phyloP scores from a whole-genome alignment of 257 asterid genomes.

The Oldenlandia corymbosa region DNA sequence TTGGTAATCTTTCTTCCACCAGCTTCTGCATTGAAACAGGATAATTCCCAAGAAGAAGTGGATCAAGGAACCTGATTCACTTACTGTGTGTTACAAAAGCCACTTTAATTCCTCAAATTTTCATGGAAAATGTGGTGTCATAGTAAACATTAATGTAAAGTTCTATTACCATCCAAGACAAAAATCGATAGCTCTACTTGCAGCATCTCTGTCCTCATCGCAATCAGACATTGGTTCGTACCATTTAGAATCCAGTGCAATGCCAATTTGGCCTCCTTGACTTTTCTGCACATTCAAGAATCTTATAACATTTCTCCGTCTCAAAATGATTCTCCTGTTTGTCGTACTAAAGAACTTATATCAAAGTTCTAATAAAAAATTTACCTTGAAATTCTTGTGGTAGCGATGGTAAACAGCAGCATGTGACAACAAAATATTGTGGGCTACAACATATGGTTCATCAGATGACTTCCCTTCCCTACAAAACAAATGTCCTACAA shows the following conservation, averaged over 20 bases:
- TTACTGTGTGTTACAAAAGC: constrained; percentile 5
- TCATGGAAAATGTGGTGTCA: background rate
- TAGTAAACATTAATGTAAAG: background rate
- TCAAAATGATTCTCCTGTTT: background rate
- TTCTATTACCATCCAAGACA: constrained; percentile 69
- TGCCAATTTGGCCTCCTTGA: constrained; percentile 71
- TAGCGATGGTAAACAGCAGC: constrained; percentile 65
- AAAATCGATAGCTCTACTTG: constrained; percentile 69
- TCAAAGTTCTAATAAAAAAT: background rate
- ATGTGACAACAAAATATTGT: constrained; percentile 67
- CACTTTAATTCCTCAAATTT: background rate
- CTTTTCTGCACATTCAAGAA: constrained; percentile 34
- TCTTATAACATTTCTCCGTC: background rate
- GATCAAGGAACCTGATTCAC: constrained; percentile 85
- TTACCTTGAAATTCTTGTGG: constrained; percentile 67
- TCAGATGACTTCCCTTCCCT: constrained; percentile 60
- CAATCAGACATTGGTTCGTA: constrained; percentile 56
- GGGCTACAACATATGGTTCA: constrained; percentile 74
- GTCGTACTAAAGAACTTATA: background rate
- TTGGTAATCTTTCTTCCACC: constrained; percentile 62
- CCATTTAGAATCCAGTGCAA: constrained; percentile 66
- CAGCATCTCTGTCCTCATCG: constrained; percentile 65
- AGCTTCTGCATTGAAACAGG: constrained; percentile 83
- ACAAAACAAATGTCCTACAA: constrained; percentile 60
- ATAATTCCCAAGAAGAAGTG: constrained; percentile 77